These are phyloP conservation scores for Rhodotorula mucilaginosa DNA, from an alignment of 1,284 basidiomycete species.

Conservation along the genomic window DNA sequence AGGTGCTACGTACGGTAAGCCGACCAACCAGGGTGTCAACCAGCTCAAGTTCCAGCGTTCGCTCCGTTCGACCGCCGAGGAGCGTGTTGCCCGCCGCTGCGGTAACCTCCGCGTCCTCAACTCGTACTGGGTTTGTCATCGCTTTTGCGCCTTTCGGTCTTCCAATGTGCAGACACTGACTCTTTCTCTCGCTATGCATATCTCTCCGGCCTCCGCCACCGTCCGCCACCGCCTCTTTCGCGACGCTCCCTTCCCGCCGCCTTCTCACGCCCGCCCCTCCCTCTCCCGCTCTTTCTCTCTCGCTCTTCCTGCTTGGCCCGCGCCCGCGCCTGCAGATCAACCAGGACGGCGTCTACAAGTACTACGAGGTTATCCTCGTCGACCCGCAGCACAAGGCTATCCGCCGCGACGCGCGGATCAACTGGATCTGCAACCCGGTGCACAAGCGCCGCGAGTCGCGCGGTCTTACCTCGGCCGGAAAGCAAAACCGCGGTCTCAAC, in stretches of 20 bases:
- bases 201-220: too few species aligned
- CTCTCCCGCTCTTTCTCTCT: too few species aligned
- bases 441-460: conserved; percentile 98
- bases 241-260: too few species aligned
- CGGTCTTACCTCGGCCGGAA: conserved; percentile 94
- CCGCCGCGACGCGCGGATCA: conserved; percentile 93
- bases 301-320: too few species aligned
- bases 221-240: too few species aligned
- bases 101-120: conserved; percentile 82
- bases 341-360: conserved; percentile 61
- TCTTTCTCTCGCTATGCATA: too few species aligned
- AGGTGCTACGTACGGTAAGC: conserved; percentile 98
- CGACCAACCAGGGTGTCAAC: conserved; percentile 99
- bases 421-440: conserved; percentile 97
- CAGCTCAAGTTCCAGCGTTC: conserved; percentile 98
- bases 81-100: conserved; percentile 94
- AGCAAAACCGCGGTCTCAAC: conserved; percentile 90
- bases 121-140: conserved; percentile 76
- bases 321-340: conserved; percentile 59
- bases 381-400: conserved; percentile 70
- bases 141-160: neutral
- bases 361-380: conserved; percentile 98
- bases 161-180: too few species aligned
- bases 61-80: conserved; percentile 90
- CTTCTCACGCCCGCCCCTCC: too few species aligned